Evolutionary conservation across 768 basidiomycete genomes (phyloP).

Genomic region (Strobilomyces echinocephalus): DNA sequence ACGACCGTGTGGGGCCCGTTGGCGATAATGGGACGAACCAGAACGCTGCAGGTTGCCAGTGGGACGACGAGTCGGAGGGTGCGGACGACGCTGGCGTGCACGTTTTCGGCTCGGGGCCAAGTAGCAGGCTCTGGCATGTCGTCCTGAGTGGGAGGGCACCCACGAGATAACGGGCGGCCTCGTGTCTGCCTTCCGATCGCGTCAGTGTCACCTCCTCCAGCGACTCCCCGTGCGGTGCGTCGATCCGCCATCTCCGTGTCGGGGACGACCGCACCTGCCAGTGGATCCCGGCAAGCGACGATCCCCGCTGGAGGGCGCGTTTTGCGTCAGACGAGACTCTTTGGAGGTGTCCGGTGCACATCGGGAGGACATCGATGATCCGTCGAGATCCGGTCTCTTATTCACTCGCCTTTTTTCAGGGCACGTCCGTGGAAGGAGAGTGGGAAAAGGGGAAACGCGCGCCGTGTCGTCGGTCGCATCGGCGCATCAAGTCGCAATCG

Average conservation of each 20-base stretch:
- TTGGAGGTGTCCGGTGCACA: neutral
- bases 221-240: neutral
- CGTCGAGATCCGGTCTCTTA: slow-evolving; percentile 1
- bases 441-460: neutral
- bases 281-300: no score
- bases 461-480: neutral
- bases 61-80: neutral
- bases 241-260: neutral
- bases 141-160: neutral
- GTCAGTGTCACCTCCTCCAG: neutral
- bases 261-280: neutral
- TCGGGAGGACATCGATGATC: slow-evolving; percentile 1
- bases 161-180: neutral
- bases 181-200: neutral
- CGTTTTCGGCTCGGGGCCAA: neutral
- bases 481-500: no score
- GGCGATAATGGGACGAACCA: neutral
- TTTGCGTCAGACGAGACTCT: no score
- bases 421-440: no score
- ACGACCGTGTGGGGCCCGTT: neutral
- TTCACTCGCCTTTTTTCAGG: neutral
- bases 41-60: no score
- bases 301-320: no score
- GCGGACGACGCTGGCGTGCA: neutral
- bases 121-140: no score